Conservation (phyloP, 345 rosid genomes). For the Streptanthus diversifolius region DNA sequence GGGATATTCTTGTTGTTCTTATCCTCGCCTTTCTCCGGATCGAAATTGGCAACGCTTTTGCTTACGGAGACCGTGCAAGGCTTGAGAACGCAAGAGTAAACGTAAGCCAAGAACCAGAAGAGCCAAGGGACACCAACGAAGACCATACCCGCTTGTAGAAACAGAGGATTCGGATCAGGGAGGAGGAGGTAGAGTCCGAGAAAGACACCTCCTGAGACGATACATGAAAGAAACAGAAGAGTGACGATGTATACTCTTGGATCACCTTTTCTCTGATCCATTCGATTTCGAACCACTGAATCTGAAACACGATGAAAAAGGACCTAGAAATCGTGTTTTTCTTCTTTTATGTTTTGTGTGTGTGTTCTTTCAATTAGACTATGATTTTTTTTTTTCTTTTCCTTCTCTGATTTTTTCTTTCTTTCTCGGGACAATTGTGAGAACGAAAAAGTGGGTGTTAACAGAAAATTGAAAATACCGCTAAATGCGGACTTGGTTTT, state of each 20-base stretch:
- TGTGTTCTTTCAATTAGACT: conserved; percentile 9
- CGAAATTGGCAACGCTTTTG: conserved; percentile 13
- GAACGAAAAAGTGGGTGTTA: conserved; percentile 17
- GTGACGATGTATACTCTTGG: conserved; percentile 42
- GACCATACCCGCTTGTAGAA: conserved; percentile 46
- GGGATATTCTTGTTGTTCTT: neutral
- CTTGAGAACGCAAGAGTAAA: conserved; percentile 45
- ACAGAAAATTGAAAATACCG: conserved; percentile 29
- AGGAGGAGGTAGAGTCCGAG: conserved; percentile 46
- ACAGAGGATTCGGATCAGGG: conserved; percentile 38
- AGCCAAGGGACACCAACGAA: conserved; percentile 67
- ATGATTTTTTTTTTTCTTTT: neutral
- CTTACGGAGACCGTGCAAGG: conserved; percentile 19
- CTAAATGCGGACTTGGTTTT: conserved; percentile 14
- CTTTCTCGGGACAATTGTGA: conserved; percentile 6
- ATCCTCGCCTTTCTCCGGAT: conserved; percentile 25
- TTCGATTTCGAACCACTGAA: conserved; percentile 11
- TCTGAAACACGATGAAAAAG: conserved; percentile 1
- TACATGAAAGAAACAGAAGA: conserved; percentile 43
- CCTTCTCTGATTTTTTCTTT: neutral
- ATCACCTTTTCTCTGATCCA: conserved; percentile 51
- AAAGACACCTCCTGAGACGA: conserved; percentile 52
- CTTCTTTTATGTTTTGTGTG: neutral
- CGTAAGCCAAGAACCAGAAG: conserved; percentile 57
- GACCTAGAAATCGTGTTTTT: neutral